phyloP scores from a whole-genome alignment of 768 basidiomycete genomes.

The Agaricus sinodeliciosus region DNA sequence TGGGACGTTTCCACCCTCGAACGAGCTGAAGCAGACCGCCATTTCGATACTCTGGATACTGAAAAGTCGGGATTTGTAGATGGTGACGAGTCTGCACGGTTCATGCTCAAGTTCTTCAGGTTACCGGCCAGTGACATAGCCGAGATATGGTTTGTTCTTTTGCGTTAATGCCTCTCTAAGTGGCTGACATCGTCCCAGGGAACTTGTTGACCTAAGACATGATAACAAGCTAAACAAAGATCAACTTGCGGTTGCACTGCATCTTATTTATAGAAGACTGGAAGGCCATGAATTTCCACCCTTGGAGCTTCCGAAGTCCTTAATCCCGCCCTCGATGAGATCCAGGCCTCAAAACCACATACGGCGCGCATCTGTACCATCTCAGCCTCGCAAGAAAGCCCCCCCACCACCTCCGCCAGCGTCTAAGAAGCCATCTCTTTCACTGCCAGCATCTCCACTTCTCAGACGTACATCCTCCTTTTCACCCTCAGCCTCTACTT shows the following conservation, averaged over 20 bases:
- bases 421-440: slow-evolving; percentile 4
- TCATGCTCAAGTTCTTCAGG: slow-evolving; percentile 22
- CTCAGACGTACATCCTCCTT: slow-evolving; percentile 1
- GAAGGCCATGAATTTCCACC: slow-evolving; percentile 26
- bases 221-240: slow-evolving; percentile 29
- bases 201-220: slow-evolving; percentile 26
- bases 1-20: slow-evolving; percentile 10
- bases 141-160: slow-evolving; percentile 28
- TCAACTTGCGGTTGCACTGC: slow-evolving; percentile 30
- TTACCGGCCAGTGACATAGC: slow-evolving; percentile 27
- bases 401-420: slow-evolving; percentile 9
- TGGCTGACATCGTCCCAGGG: slow-evolving; percentile 16
- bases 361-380: slow-evolving; percentile 10
- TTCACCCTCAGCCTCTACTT: background rate
- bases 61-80: slow-evolving; percentile 24
- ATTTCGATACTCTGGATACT: slow-evolving; percentile 26
- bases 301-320: slow-evolving; percentile 21
- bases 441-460: background rate
- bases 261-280: slow-evolving; percentile 26
- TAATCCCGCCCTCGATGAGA: slow-evolving; percentile 25
- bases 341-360: slow-evolving; percentile 12
- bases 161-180: background rate
- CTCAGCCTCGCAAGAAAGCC: slow-evolving; percentile 9
- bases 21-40: slow-evolving; percentile 20
- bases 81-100: slow-evolving; percentile 25